Evolutionary conservation across 306 rosid species (phyloP).

Genomic region (Luffa acutangula): DNA sequence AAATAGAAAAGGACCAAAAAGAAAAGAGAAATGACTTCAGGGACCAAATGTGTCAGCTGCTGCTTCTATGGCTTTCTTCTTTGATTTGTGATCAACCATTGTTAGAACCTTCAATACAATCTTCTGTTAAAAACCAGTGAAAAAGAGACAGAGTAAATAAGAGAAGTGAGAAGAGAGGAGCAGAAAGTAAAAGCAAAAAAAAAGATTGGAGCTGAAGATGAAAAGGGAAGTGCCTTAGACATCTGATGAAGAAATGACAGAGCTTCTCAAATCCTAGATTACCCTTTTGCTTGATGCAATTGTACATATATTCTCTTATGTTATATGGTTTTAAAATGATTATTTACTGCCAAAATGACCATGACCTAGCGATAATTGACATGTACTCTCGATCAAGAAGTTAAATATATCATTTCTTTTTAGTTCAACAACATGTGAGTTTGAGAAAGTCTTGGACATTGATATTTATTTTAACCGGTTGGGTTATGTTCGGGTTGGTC

Average conservation of each 20-base stretch:
- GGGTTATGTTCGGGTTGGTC: too few species aligned
- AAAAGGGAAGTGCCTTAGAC: not conserved
- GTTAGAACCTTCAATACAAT: not conserved
- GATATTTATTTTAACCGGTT: too few species aligned
- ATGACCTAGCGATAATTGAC: too few species aligned
- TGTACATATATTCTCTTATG: too few species aligned
- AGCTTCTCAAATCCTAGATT: not conserved
- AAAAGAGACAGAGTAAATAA: too few species aligned
- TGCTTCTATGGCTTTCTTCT: not conserved
- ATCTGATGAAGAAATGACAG: not conserved
- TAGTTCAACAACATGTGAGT: too few species aligned
- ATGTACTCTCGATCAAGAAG: too few species aligned
- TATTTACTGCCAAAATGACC: too few species aligned
- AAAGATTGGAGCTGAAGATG: not conserved
- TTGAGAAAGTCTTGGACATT: too few species aligned
- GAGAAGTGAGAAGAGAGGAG: not conserved
- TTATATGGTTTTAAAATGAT: too few species aligned
- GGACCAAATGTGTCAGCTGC: not conserved
- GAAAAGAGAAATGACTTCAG: not conserved
- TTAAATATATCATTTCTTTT: too few species aligned
- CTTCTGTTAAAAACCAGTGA: not conserved
- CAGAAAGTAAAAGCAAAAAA: not conserved
- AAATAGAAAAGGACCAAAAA: not conserved
- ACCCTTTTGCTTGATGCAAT: too few species aligned
- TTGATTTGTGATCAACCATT: not conserved